Conservation (phyloP, 2,329 filamentous ascomycete genomes). For the Aspergillus chevalieri region DNA sequence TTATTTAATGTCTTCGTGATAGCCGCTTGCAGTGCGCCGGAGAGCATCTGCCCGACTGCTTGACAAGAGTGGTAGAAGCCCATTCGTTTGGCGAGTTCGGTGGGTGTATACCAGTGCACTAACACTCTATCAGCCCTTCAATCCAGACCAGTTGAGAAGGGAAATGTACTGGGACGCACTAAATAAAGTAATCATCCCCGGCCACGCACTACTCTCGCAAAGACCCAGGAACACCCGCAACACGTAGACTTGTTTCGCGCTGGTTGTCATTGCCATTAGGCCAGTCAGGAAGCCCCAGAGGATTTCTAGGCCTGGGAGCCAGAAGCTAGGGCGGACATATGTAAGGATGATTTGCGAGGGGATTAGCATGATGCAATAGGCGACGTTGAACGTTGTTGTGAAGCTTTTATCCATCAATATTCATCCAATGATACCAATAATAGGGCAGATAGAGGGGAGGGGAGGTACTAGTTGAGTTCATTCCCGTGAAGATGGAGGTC, state of each 20-base stretch:
- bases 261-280: slow-evolving; percentile 21
- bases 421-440: slow-evolving; percentile 12
- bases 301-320: slow-evolving; percentile 23
- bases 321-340: slow-evolving; percentile 26
- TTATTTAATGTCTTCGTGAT: slow-evolving; percentile 28
- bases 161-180: slow-evolving; percentile 9
- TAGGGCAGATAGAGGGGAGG: slow-evolving; percentile 7
- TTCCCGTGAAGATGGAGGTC: slow-evolving; percentile 22
- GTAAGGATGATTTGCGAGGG: slow-evolving; percentile 38
- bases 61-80: slow-evolving; percentile 27
- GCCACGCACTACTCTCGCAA: slow-evolving; percentile 24
- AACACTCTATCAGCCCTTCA: not conserved
- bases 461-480: slow-evolving; percentile 15
- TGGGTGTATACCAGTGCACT: slow-evolving; percentile 36
- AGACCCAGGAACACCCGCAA: slow-evolving; percentile 25
- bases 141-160: too few species aligned
- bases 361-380: slow-evolving; percentile 36
- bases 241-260: slow-evolving; percentile 24
- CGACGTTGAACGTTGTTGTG: slow-evolving; percentile 36
- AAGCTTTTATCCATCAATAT: slow-evolving; percentile 29
- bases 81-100: slow-evolving; percentile 28
- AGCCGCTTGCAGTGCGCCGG: slow-evolving; percentile 25
- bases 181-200: slow-evolving; percentile 27
- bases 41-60: slow-evolving; percentile 26
- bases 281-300: slow-evolving; percentile 26